These are phyloP conservation scores for Parmelia sp. DNA, from an alignment of 495 filamentous ascomycete species.

Conservation along the genomic window DNA sequence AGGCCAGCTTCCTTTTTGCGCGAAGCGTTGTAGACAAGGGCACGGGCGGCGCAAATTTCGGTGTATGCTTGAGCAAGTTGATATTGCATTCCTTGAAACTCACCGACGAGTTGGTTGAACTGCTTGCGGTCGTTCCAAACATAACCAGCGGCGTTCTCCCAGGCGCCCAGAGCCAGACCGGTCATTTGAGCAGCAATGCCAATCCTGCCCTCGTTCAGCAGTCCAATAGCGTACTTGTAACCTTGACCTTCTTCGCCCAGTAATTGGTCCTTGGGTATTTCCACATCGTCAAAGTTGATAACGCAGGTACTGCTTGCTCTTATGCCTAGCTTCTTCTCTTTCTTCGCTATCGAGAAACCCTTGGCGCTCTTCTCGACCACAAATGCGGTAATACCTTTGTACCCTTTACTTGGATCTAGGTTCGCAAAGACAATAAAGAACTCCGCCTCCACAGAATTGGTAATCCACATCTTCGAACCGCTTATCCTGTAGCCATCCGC, in stretches of 20 bases:
- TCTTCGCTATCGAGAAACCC: slow-evolving; percentile 95
- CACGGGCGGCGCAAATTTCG: slow-evolving; percentile 84
- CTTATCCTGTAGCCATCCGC: slow-evolving; percentile 77
- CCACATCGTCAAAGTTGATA: slow-evolving; percentile 94
- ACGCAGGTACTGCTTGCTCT: slow-evolving; percentile 91
- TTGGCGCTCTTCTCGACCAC: slow-evolving; percentile 83
- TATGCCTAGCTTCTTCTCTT: slow-evolving; percentile 99
- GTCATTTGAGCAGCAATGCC: slow-evolving; percentile 99
- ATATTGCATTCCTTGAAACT: slow-evolving; percentile 99
- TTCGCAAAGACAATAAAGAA: slow-evolving; percentile 99
- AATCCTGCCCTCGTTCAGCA: slow-evolving; percentile 97
- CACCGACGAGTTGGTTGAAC: slow-evolving; percentile 85
- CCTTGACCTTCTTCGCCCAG: slow-evolving; percentile 84
- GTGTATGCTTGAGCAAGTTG: slow-evolving; percentile 95
- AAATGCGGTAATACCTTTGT: slow-evolving; percentile 96
- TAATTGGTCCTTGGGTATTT: slow-evolving; percentile 79
- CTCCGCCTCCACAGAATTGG: slow-evolving; percentile 85
- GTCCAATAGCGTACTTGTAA: slow-evolving; percentile 93
- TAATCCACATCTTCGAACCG: slow-evolving; percentile 99
- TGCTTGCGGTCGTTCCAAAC: slow-evolving; percentile 98
- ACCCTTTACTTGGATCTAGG: slow-evolving; percentile 76
- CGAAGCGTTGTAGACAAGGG: slow-evolving; percentile 92
- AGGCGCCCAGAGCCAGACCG: slow-evolving; percentile 87
- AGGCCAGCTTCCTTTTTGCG: slow-evolving; percentile 97
- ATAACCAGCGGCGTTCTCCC: slow-evolving; percentile 88